Evolutionary conservation across 2,329 filamentous ascomycete genomes (phyloP).

Genomic region (Aspergillus versicolor): DNA sequence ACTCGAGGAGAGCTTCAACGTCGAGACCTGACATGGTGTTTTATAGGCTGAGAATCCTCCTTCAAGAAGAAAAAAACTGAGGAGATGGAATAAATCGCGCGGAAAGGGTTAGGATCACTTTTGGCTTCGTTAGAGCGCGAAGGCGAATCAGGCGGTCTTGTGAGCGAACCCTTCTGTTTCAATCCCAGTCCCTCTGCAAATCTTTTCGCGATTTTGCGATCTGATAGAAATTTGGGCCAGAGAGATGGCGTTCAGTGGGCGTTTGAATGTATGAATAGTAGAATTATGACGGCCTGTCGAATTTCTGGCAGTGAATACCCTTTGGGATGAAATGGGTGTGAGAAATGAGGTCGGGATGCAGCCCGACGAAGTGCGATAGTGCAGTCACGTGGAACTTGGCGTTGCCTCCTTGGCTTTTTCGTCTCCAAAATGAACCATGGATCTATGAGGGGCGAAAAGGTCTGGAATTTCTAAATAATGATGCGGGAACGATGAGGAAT

Average conservation of each 20-base stretch:
- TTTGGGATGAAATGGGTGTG: conserved; percentile 7
- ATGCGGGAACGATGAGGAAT: no score
- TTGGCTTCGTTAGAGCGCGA: conserved; percentile 35
- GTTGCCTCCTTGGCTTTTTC: conserved; percentile 8
- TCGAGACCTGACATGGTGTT: conserved; percentile 68
- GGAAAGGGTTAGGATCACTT: conserved; percentile 36
- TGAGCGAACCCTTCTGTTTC: conserved; percentile 38
- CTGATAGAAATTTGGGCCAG: not conserved
- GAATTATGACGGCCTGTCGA: not conserved
- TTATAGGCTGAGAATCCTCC: conserved; percentile 21
- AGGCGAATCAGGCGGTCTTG: conserved; percentile 24
- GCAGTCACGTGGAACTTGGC: conserved; percentile 17
- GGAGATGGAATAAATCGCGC: conserved; percentile 21
- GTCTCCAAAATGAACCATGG: conserved; percentile 8
- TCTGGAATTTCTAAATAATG: no score
- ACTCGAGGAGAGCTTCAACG: conserved; percentile 88
- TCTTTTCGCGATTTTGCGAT: conserved; percentile 1
- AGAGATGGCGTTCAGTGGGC: not conserved
- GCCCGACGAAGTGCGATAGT: conserved; percentile 1
- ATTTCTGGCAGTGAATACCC: not conserved
- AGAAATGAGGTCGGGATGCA: conserved; percentile 5
- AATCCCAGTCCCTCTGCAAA: conserved; percentile 12
- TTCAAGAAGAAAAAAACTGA: conserved; percentile 22
- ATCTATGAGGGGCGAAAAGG: no score
- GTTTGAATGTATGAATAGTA: not conserved